Percentiles rank a stretch among this genome's conserved stretches.
Evolutionary conservation across 2,329 filamentous ascomycete genomes (phyloP).

Genomic region (Colletotrichum chrysophilum): DNA sequence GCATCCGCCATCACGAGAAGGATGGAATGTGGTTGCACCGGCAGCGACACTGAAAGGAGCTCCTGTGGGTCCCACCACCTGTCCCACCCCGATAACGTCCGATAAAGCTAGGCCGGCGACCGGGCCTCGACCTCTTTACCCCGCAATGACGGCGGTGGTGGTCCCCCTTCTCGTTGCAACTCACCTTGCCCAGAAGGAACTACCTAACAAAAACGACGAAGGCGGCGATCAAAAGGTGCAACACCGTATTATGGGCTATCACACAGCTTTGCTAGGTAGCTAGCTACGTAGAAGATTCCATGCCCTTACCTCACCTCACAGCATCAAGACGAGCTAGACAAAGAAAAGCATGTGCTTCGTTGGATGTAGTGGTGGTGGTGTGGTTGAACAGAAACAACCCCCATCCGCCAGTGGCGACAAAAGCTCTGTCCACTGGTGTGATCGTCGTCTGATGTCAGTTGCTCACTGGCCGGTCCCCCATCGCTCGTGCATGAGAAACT

Average conservation of each 20-base stretch:
- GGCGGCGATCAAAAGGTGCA: background rate
- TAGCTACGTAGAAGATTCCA: background rate
- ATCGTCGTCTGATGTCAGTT: slow-evolving; percentile 5
- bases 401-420: background rate
- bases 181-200: background rate
- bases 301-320: background rate
- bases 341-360: background rate
- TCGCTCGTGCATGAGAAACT: background rate
- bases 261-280: background rate
- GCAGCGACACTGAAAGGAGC: background rate
- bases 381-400: background rate
- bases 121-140: background rate
- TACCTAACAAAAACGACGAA: background rate
- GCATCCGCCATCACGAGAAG: background rate
- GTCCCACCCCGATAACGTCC: slow-evolving; percentile 1
- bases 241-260: too few species aligned
- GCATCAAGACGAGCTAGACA: background rate
- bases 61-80: background rate
- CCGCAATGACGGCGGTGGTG: slow-evolving; percentile 19
- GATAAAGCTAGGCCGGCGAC: background rate
- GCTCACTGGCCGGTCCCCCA: background rate
- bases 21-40: background rate
- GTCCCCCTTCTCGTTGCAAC: background rate
- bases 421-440: background rate
- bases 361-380: background rate